Evolutionary conservation across 106 monocot species (phyloP), one percentile per base, ranked within the genome.

Genomic region (Dendrobium catenatum): DNA sequence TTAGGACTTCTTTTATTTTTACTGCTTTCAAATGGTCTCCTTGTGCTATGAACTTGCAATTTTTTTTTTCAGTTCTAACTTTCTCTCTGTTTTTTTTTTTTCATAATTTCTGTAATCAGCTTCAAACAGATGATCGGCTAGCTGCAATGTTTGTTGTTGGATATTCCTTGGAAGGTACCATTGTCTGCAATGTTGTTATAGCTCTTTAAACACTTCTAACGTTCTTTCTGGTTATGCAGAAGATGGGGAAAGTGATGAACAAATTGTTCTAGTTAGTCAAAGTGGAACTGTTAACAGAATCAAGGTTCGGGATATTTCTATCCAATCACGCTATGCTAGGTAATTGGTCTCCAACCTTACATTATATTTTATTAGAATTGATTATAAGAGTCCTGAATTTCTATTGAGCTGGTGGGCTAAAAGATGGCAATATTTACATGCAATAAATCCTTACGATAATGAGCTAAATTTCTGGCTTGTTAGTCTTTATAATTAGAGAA

Each of bases 281-380:
- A 98, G 98, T 51, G 98, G 98, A 42, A 98, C 95, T 10, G 73
- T 91, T 64, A 98, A 98, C 86, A 88, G 98, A 87, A 95, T 98
- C 79, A 98, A 98, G 82, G 91, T 98, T 83, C 89, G 91, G 58
- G 98, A 98, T 88, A 91, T 98, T 85, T 91, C 98, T 15, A 85
- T 98, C 78, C 93, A 89, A 59, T 87, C 88, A 49, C 91, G 98
- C 16, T 49, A 37, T 59, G 93, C 91, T 18, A 93, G 89, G 98
- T 98, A 89, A 83, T 15, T 17, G 1, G 22, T 6, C 29, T 44
- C n/a, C 2, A 18, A 15, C n/a, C 1, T 20, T 74, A 20, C n/a
- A 42, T 74, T 9, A 44, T 0, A 42, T 74, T 43, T 42, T 74
- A 42, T 44, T 74, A n/a, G 43, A n/a, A 44, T 74, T 17, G 13